Base-by-base conservation (phyloP, 179 eudicot genomes). In the Heliamphora pulchella region DNA sequence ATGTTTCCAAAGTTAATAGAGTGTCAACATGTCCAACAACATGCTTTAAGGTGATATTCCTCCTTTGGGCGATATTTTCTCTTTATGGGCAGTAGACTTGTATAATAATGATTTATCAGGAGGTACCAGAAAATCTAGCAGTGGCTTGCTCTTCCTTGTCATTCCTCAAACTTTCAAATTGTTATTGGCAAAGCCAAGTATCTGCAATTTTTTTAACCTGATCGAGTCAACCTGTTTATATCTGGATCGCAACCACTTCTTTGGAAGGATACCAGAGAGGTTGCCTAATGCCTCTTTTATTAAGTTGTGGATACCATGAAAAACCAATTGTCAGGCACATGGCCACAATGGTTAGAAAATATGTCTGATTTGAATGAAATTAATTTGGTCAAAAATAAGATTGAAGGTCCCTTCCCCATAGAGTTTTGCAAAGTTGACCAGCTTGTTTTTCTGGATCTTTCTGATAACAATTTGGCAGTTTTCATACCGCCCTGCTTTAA, bases 71-170 rank as follows among this genome's bases (percentile, higher is more conserved):
- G 64, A 41, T n/a, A 3, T 78, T 18, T 14, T 1, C 8, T 53
- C 50, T 41, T 20, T 78, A 5, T 0, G 0, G 15, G 39, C 10
- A 54, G 10, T 80, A 14, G 79, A 80, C 18, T 59, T 80, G 51
- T 80, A 78, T 6, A 63, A 68, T 51, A 80, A 80, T 18, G 54
- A 31, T 41, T 57, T 74, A 11, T 73, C 74, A 4, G 82, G 82
- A 66, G 20, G 15, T 54, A n/a, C 66, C 82, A 17, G 41, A 41
- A 18, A 66, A 75, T 2, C 11, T 73, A 10, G 3, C 72, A 15
- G 9, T 6, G 2, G 51, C 72, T 66, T 53, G 74, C 20, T 11
- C 31, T 6, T 39, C 54, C 20, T 55, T 80, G 4, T 0, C 2
- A 3, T 65, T 59, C 13, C 69, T 80, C 43, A 54, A 13, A 57